Evolutionary conservation across 305 asterid species (phyloP).

Genomic region (Plantago coronopus): DNA sequence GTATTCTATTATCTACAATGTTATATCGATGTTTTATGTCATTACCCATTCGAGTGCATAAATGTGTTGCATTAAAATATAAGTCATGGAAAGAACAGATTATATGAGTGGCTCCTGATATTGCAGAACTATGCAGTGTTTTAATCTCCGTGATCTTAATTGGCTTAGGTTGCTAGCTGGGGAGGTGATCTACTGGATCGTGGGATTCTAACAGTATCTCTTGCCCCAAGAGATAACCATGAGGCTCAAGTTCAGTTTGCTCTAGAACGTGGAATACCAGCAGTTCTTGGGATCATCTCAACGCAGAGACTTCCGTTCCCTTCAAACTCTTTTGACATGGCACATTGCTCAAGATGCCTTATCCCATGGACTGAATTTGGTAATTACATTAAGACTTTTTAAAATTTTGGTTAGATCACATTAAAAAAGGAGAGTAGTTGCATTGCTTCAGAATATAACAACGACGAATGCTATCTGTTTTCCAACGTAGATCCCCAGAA

Average conservation of each 20-base stretch:
- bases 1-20: too few species aligned
- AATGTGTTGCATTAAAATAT: background rate
- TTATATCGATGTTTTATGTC: too few species aligned
- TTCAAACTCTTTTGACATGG: conserved; percentile 74
- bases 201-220: conserved; percentile 65
- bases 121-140: background rate
- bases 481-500: too few species aligned
- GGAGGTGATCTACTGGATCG: conserved; percentile 75
- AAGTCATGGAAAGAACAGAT: background rate
- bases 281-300: conserved; percentile 64
- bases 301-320: conserved; percentile 77
- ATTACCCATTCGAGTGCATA: too few species aligned
- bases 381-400: conserved; percentile 21
- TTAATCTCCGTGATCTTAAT: background rate
- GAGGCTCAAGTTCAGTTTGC: conserved; percentile 85
- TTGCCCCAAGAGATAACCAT: conserved; percentile 75
- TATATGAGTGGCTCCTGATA: background rate
- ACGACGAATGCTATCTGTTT: background rate
- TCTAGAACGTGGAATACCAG: conserved; percentile 78
- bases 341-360: conserved; percentile 80
- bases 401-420: too few species aligned
- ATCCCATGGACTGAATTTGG: conserved; percentile 82
- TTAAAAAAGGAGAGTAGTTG: too few species aligned
- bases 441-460: too few species aligned
- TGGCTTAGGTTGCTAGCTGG: conserved; percentile 71